These are phyloP conservation scores for Canavalia ensiformis DNA, from an alignment of 306 rosid genomes.

Conservation along the genomic window DNA sequence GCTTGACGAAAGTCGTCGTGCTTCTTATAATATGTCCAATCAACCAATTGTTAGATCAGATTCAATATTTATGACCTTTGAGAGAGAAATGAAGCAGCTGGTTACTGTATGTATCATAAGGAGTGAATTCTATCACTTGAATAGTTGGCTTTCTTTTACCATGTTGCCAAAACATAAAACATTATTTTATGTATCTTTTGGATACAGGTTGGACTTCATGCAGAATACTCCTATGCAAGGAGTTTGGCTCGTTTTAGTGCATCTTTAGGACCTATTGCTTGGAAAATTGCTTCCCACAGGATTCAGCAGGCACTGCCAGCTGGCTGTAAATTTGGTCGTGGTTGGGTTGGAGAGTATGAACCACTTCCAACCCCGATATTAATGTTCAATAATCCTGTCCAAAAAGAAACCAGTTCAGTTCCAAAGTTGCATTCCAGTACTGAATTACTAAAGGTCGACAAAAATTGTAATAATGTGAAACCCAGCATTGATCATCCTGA, in stretches of 20 bases:
- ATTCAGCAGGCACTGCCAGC: slow-evolving; percentile 86
- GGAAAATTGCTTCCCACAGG: slow-evolving; percentile 92
- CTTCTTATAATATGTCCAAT: slow-evolving; percentile 69
- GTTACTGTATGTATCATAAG: slow-evolving; percentile 78
- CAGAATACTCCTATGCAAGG: slow-evolving; percentile 92
- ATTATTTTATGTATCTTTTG: slow-evolving; percentile 11
- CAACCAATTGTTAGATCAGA: slow-evolving; percentile 72
- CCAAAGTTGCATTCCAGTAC: slow-evolving; percentile 50
- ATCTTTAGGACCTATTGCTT: slow-evolving; percentile 86
- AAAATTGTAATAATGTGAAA: slow-evolving; percentile 52
- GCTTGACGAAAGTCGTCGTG: slow-evolving; percentile 82
- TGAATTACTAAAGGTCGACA: slow-evolving; percentile 60
- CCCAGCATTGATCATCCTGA: slow-evolving; percentile 57
- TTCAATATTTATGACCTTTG: slow-evolving; percentile 79
- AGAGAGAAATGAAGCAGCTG: slow-evolving; percentile 86
- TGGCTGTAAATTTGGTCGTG: slow-evolving; percentile 87
- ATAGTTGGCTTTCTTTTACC: slow-evolving; percentile 36
- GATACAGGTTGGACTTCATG: slow-evolving; percentile 94
- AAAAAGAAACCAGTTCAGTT: slow-evolving; percentile 59
- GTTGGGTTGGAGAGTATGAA: slow-evolving; percentile 99
- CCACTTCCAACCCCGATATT: slow-evolving; percentile 86
- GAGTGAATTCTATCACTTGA: slow-evolving; percentile 36
- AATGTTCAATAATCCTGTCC: slow-evolving; percentile 59
- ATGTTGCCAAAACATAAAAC: slow-evolving; percentile 12
- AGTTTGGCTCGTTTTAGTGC: slow-evolving; percentile 97